Evolutionary conservation across 1,139 yeast genomes (phyloP), one percentile per base, ranked within the genome.

Genomic region (Saccharomyces hybrid): DNA sequence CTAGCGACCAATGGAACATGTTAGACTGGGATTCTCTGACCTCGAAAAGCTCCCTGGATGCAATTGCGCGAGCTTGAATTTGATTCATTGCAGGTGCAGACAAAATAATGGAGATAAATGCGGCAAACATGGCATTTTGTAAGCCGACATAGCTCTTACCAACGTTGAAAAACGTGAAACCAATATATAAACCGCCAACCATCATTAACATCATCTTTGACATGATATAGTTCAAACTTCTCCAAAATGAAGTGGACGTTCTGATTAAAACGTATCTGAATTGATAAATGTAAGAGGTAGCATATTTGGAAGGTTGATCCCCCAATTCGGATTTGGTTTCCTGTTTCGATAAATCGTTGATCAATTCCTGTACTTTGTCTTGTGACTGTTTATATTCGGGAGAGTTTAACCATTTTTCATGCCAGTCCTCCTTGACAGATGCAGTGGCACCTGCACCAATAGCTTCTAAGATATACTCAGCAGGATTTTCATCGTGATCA

Each of bases 381-480:
- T 19, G 23, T 19, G 23, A 2, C 3, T 19, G 23, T 2, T 19
- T 19, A 19, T 19, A 19, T 19, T 75, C 80, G 46, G 68, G 60
- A 13, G 83, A 78, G 13, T 66, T 60, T 3, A 58, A 59, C 84
- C 84, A 80, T 32, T 74, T 67, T 27, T 74, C 74, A 62, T 71
- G 73, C 83, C 83, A 80, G 59, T 80, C 77, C 54, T 70, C 70
- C 11, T 67, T 65, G 14, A 75, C 73, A 41, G 71, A 55, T 5
- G 83, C 82, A 60, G 75, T 70, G 3, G 80, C 79, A 77, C 84
- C 85, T 14, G 84, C 85, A 53, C 84, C 85, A 66, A 82, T 81
- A 29, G 78, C 79, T 59, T 81, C 80, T 61, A 81, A 70, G 66
- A 81, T 79, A 72, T 81, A 81, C 65, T 81, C 85, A 8, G 84